Conservation (phyloP, 768 basidiomycete species). For the Brasilioporus rufonigricans region DNA sequence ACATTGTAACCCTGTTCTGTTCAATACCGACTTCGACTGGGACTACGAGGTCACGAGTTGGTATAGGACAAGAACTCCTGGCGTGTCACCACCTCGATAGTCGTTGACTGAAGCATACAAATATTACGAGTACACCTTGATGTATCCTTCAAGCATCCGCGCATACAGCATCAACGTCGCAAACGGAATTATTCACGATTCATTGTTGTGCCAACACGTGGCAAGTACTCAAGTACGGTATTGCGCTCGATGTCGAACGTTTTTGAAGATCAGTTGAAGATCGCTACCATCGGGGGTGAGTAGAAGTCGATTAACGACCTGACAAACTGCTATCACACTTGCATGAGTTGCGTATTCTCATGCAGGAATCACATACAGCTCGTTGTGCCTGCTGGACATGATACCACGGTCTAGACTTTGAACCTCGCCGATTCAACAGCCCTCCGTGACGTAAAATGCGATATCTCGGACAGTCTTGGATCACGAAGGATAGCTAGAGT, state of each 20-base stretch:
- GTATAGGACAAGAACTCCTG: neutral
- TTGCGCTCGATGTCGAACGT: neutral
- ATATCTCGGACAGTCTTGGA: constrained; percentile 1
- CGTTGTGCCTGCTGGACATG: neutral
- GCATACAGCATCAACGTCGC: neutral
- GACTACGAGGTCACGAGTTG: neutral
- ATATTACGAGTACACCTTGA: neutral
- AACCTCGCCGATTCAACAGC: neutral
- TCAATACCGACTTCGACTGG: constrained; percentile 7
- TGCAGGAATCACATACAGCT: neutral
- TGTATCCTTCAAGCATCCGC: neutral
- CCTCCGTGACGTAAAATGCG: constrained; percentile 20
- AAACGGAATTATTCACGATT: constrained; percentile 2
- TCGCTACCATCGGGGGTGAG: constrained; percentile 25
- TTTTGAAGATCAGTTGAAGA: constrained; percentile 30
- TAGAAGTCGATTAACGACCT: constrained; percentile 25
- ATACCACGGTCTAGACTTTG: constrained; percentile 4
- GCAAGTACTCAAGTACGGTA: constrained; percentile 11
- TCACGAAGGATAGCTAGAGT: constrained; percentile 6
- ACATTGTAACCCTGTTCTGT: constrained; percentile 5
- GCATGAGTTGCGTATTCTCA: constrained; percentile 3
- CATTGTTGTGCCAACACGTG: constrained; percentile 9
- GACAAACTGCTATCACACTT: constrained; percentile 1
- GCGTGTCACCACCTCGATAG: neutral
- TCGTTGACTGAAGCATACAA: neutral